Conservation (phyloP, 257 asterid genomes). For the Scutellaria galericulata region DNA sequence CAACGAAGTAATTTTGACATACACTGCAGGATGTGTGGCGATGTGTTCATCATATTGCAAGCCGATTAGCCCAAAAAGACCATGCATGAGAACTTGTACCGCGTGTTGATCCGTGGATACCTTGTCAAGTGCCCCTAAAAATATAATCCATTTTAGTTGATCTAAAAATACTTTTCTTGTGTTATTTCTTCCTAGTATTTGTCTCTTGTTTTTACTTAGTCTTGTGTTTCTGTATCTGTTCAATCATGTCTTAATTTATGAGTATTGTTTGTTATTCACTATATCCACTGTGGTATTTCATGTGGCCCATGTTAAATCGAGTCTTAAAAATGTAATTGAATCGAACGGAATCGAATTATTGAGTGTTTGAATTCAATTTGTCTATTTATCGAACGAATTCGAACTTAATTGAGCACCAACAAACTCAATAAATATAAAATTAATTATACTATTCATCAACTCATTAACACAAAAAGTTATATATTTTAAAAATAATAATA, state of each 20-base stretch:
- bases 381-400: too few species aligned
- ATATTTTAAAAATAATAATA: too few species aligned
- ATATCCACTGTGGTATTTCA: too few species aligned
- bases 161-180: background rate
- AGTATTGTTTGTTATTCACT: background rate
- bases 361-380: too few species aligned
- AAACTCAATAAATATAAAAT: too few species aligned
- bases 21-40: constrained; percentile 39
- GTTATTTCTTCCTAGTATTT: background rate
- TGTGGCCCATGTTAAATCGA: too few species aligned
- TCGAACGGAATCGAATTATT: too few species aligned
- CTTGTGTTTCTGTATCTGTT: constrained; percentile 16
- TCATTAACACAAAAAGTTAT: too few species aligned
- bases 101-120: constrained; percentile 39
- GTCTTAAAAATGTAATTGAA: too few species aligned
- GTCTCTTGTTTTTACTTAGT: background rate
- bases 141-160: background rate
- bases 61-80: constrained; percentile 34
- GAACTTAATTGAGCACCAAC: too few species aligned
- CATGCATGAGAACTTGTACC: constrained; percentile 48
- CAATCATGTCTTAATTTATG: background rate
- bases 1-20: background rate
- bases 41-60: constrained; percentile 40
- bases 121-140: constrained; percentile 41
- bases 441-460: too few species aligned